Conservation (phyloP, 345 rosid genomes). For the Pseudoturritis turrita region DNA sequence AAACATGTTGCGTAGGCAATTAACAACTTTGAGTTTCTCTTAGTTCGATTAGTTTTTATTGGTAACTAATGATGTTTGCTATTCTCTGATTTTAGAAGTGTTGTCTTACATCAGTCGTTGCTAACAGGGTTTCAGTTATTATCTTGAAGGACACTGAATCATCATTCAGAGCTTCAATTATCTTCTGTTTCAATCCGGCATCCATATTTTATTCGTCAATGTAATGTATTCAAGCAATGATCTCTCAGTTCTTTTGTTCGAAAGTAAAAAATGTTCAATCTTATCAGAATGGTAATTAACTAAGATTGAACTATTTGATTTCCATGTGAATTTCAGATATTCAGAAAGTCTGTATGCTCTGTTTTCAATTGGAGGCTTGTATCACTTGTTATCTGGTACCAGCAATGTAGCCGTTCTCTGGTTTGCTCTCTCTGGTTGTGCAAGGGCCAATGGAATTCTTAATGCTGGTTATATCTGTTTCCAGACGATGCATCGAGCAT, state of each 20-base stretch:
- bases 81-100: neutral
- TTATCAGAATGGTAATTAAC: neutral
- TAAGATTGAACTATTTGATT: neutral
- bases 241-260: neutral
- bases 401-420: conserved; percentile 59
- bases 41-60: neutral
- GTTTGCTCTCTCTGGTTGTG: conserved; percentile 80
- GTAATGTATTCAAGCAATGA: conserved; percentile 39
- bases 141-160: conserved; percentile 65
- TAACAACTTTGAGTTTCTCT: neutral
- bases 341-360: conserved; percentile 78
- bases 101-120: conserved; percentile 22
- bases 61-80: neutral
- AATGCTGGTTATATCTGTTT: conserved; percentile 92
- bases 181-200: conserved; percentile 92
- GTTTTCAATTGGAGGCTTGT: conserved; percentile 77
- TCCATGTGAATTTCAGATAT: conserved; percentile 46
- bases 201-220: conserved; percentile 82
- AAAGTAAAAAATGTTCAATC: neutral
- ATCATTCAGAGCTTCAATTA: conserved; percentile 59
- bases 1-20: neutral
- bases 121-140: conserved; percentile 65
- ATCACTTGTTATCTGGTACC: conserved; percentile 56
- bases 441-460: conserved; percentile 93
- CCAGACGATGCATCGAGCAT: conserved; percentile 73